Evolutionary conservation across 2,329 filamentous ascomycete genomes (phyloP).

Genomic region (Pseudogymnoascus sp.): DNA sequence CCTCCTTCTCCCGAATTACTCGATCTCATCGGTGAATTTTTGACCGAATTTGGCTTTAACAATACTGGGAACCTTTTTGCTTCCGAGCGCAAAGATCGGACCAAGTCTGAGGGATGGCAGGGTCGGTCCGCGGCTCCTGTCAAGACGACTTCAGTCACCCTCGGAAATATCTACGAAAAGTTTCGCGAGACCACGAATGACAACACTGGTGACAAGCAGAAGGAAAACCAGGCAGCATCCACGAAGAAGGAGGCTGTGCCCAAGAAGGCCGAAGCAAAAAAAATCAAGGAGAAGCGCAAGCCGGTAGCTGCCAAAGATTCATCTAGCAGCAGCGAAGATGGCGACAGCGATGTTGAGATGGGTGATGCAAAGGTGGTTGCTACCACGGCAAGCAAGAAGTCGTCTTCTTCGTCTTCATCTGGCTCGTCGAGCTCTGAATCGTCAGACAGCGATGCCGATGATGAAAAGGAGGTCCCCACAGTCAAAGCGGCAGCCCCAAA

Average conservation of each 20-base stretch:
- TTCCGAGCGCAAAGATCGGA: constrained; percentile 46
- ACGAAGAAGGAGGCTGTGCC: constrained; percentile 20
- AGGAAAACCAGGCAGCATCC: background rate
- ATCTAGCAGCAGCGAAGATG: constrained; percentile 30
- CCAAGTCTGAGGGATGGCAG: constrained; percentile 37
- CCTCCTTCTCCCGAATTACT: constrained; percentile 52
- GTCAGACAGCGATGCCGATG: constrained; percentile 43
- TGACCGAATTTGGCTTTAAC: constrained; percentile 56
- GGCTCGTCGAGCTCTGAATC: constrained; percentile 32
- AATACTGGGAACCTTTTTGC: constrained; percentile 53
- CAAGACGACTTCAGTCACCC: constrained; percentile 25
- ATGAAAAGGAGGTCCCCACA: constrained; percentile 35
- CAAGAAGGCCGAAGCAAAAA: constrained; percentile 25
- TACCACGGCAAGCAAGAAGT: constrained; percentile 28
- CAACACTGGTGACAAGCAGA: constrained; percentile 8
- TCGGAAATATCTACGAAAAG: constrained; percentile 32
- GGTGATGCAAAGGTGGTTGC: constrained; percentile 26
- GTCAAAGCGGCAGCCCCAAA: constrained; percentile 23
- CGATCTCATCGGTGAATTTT: constrained; percentile 57
- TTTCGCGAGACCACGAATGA: constrained; percentile 29
- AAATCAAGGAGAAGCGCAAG: constrained; percentile 20
- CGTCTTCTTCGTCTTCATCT: constrained; percentile 30
- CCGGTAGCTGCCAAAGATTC: constrained; percentile 20
- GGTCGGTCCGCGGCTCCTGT: constrained; percentile 5
- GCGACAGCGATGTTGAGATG: constrained; percentile 32